Evolutionary conservation across 106 monocot genomes (phyloP), one percentile per base, ranked within the genome.

Genomic region (Hemerocallis citrina): DNA sequence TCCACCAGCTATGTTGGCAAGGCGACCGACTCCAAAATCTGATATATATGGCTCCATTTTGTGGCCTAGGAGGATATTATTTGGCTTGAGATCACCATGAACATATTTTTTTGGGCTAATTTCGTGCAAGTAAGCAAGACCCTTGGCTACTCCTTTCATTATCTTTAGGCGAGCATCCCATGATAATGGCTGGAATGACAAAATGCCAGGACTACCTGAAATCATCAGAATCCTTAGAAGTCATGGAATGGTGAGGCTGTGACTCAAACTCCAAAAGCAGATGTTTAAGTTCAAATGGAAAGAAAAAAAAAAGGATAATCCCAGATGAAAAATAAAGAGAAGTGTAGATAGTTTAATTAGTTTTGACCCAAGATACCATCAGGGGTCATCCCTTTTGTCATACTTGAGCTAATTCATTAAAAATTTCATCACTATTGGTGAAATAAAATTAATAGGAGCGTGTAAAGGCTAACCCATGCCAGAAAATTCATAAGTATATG

Each of bases 41-140:
- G 94, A 83, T 43, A 94, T 83, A 46, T 73, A 75, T 9, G 89
- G 83, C 34, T 85, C 82, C 71, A 85, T 75, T 50, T 93, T 77
- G 32, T 14, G 28, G 24, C 74, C 89, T 2, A 93, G 73, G 36
- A 93, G 89, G 36, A 93, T 71, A 35, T 93, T 93, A 57, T 69
- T 78, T 8, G 93, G 79, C 34, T 76, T 82, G 40, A 93, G 77
- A 72, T 93, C 82, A 27, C 93, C 93, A 71, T 93, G 93, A 21
- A 93, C 80, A 37, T 83, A 93, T 67, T 85, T 93, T 69, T 88
- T 85, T n/a, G 85, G 85, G 64, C 85, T 89, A 59, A 85, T 80
- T 31, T 94, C 94, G 39, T 94, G 94, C 51, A 94, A 61, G 30
- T 78, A 85, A 23, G 82, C 31, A 52, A 89, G 66, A 6, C 89